These are phyloP conservation scores for Tirmania nivea DNA, from an alignment of 495 filamentous ascomycete genomes.

Conservation along the genomic window DNA sequence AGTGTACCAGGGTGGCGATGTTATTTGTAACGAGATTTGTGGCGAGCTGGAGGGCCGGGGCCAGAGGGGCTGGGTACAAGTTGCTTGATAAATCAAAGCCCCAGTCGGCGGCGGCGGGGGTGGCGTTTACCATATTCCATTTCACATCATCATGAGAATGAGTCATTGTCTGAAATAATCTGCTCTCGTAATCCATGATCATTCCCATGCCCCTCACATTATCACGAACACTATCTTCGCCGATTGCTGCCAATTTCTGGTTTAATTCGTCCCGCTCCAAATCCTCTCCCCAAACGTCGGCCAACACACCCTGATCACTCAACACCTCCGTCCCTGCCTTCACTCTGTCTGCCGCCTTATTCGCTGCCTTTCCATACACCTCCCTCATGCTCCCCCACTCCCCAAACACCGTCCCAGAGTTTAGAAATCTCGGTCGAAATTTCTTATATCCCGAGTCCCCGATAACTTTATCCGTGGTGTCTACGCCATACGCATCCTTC, in stretches of 20 bases:
- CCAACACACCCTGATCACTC: background rate
- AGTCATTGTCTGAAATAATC: slow-evolving; percentile 8
- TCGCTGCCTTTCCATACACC: background rate
- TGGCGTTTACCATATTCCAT: background rate
- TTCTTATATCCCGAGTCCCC: background rate
- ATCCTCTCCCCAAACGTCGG: background rate
- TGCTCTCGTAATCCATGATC: slow-evolving; percentile 5
- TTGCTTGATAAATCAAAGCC: background rate
- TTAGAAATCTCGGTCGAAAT: background rate
- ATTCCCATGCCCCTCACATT: background rate
- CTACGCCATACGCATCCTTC: background rate
- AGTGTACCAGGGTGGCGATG: background rate
- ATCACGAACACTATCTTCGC: background rate
- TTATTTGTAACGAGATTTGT: background rate
- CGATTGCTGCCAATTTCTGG: background rate
- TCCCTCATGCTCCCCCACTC: background rate
- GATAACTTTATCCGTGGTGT: background rate
- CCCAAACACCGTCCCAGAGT: background rate
- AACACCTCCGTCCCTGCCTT: background rate
- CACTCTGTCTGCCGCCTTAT: background rate
- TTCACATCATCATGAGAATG: slow-evolving; percentile 5
- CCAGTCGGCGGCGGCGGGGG: background rate
- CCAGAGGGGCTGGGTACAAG: too few species aligned
- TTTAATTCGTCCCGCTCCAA: background rate
- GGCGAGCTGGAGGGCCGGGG: background rate